Conservation (phyloP, 164 flowering plant genomes). For the Stephania japonica region DNA sequence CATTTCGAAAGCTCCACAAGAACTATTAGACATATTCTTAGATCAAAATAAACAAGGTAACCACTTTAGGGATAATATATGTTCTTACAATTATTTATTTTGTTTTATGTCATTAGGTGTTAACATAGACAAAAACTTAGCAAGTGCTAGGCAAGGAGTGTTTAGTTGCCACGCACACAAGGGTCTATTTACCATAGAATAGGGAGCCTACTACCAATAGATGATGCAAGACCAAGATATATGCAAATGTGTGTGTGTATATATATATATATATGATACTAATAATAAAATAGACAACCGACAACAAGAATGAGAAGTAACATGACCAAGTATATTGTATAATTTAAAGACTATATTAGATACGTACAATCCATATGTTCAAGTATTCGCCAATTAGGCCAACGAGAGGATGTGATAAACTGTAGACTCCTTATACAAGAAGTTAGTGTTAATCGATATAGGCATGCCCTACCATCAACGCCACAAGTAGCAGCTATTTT, state of each 20-base stretch:
- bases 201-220: neutral
- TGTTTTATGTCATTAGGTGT: neutral
- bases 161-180: too few species aligned
- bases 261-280: conserved; percentile 3
- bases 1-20: neutral
- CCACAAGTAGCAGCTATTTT: neutral
- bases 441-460: neutral
- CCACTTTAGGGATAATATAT: neutral
- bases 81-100: neutral
- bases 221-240: neutral
- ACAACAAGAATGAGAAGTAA: neutral
- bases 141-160: neutral
- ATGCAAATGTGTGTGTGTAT: too few species aligned
- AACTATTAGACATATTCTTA: neutral
- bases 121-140: neutral
- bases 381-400: neutral
- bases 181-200: too few species aligned
- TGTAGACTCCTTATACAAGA: neutral
- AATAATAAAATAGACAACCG: neutral
- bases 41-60: neutral
- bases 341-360: neutral
- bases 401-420: neutral
- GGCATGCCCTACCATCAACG: neutral
- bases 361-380: neutral
- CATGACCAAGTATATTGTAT: neutral